phyloP scores from a whole-genome alignment of 768 basidiomycete genomes.

The Hygrocybe coccinea region DNA sequence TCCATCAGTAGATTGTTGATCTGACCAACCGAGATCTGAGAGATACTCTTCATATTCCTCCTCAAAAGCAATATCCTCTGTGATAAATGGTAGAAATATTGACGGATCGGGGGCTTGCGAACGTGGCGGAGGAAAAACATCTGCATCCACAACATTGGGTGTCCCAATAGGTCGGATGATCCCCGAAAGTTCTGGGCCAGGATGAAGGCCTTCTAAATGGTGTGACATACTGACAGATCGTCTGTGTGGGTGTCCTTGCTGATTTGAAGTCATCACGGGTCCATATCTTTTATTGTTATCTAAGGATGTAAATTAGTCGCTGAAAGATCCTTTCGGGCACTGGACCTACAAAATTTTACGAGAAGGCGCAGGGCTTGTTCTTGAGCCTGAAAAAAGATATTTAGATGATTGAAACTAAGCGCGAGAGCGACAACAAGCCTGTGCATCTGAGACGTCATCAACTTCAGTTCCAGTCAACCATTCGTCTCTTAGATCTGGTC shows the following conservation, averaged over 20 bases:
- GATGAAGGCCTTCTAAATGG: conserved; percentile 69
- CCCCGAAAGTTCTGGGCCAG: conserved; percentile 68
- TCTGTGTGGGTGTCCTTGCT: conserved; percentile 57
- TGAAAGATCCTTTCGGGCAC: conserved; percentile 1
- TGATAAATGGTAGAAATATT: conserved; percentile 84
- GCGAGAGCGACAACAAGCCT: conserved; percentile 43
- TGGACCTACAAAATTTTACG: conserved; percentile 82
- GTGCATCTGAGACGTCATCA: conserved; percentile 87
- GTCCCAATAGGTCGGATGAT: conserved; percentile 73
- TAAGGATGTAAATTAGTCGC: conserved; percentile 24
- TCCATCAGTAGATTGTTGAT: conserved; percentile 45
- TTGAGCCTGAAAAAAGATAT: conserved; percentile 64
- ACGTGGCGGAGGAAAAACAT: conserved; percentile 93
- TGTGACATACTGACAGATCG: conserved; percentile 82
- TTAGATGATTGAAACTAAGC: conserved; percentile 10
- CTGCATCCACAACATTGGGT: conserved; percentile 73
- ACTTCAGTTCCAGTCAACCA: conserved; percentile 94
- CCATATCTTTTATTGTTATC: conserved; percentile 93
- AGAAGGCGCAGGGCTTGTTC: conserved; percentile 91
- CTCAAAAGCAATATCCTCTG: conserved; percentile 92
- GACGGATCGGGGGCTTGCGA: conserved; percentile 80
- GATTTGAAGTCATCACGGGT: conserved; percentile 45
- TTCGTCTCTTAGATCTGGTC: conserved; percentile 94
- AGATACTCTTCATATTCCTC: conserved; percentile 96
- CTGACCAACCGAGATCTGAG: conserved; percentile 77